These are phyloP conservation scores for Albifimbria verrucaria DNA, from an alignment of 2,329 filamentous ascomycete genomes.

Conservation along the genomic window DNA sequence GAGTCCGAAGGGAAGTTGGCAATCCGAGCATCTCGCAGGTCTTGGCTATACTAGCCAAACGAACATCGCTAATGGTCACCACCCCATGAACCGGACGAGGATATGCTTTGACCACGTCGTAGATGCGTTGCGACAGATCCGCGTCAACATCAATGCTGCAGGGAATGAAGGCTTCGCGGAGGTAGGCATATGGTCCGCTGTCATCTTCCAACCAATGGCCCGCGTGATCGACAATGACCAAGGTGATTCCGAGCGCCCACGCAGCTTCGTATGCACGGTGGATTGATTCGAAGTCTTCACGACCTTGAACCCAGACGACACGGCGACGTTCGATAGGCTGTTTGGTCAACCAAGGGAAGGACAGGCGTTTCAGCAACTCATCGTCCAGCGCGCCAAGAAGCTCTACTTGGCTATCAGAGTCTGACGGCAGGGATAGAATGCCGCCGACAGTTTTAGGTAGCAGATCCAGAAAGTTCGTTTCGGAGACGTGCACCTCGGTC, in stretches of 20 bases:
- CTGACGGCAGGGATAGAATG: background rate
- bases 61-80: slow-evolving; percentile 30
- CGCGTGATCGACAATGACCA: slow-evolving; percentile 32
- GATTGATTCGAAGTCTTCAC: slow-evolving; percentile 7
- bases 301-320: slow-evolving; percentile 10
- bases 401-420: background rate
- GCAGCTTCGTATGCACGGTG: slow-evolving; percentile 17
- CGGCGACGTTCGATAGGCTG: background rate
- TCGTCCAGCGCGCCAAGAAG: background rate
- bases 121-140: slow-evolving; percentile 23
- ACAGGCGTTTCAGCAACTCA: background rate
- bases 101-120: slow-evolving; percentile 21
- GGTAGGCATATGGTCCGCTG: slow-evolving; percentile 13
- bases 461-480: background rate
- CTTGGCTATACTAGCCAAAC: slow-evolving; percentile 22
- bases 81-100: slow-evolving; percentile 28
- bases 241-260: slow-evolving; percentile 27
- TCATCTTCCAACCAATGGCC: slow-evolving; percentile 35
- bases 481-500: background rate
- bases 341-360: background rate
- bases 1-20: slow-evolving; percentile 24
- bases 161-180: slow-evolving; percentile 29
- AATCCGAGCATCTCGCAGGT: slow-evolving; percentile 28
- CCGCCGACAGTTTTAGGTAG: background rate
- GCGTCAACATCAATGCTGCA: slow-evolving; percentile 23